These are phyloP conservation scores for Candida piceae DNA, from an alignment of 805 yeast species.

Conservation along the genomic window DNA sequence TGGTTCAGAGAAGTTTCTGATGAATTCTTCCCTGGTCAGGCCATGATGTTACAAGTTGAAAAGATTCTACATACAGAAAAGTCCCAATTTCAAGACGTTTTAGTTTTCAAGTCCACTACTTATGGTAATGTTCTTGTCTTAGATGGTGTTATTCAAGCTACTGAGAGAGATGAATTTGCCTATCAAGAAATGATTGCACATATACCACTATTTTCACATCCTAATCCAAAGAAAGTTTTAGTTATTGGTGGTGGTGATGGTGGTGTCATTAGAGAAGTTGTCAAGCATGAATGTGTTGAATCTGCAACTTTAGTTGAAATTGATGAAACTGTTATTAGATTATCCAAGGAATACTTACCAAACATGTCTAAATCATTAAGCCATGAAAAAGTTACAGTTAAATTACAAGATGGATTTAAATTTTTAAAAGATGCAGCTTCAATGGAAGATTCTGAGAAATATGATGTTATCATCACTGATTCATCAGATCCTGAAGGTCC, in stretches of 20 bases:
- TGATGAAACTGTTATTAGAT: conserved; percentile 87
- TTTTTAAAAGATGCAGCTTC: conserved; percentile 56
- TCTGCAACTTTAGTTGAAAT: conserved; percentile 91
- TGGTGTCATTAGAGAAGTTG: conserved; percentile 92
- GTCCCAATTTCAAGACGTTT: conserved; percentile 88
- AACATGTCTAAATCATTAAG: conserved; percentile 77
- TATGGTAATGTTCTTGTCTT: conserved; percentile 94
- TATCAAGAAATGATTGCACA: conserved; percentile 99
- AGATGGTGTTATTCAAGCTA: conserved; percentile 92
- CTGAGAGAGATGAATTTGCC: conserved; percentile 95
- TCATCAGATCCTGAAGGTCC: conserved; percentile 99
- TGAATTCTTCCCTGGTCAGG: conserved; percentile 99
- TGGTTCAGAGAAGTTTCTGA: conserved; percentile 96
- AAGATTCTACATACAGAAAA: conserved; percentile 79
- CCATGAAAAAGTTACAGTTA: conserved; percentile 86
- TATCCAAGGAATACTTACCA: conserved; percentile 83
- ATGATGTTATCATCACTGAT: conserved; percentile 94
- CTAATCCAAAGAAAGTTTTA: conserved; percentile 87
- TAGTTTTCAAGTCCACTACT: conserved; percentile 87
- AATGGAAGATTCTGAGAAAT: conserved; percentile 60
- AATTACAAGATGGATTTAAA: conserved; percentile 97
- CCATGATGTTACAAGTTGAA: conserved; percentile 86
- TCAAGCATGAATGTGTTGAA: conserved; percentile 82
- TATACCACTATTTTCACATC: conserved; percentile 87
- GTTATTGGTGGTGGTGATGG: conserved; percentile 99